Base-by-base conservation (phyloP, 208 protist species). In the Trypanosoma brucei region DNA sequence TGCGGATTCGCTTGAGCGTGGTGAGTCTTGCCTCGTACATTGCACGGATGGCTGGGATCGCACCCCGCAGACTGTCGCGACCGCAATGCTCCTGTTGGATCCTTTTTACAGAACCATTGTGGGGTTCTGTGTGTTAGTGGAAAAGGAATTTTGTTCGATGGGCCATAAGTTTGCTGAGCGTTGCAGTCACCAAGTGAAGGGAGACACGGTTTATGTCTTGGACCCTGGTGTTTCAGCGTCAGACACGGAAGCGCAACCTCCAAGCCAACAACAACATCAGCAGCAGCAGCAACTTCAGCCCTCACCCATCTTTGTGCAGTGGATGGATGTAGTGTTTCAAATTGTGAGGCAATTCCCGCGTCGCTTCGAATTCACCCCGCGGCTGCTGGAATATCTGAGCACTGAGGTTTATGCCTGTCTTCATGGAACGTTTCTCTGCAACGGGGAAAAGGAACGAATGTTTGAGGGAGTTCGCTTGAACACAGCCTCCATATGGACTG, bases 11-110 rank as follows among this genome's bases (percentile, higher is more conserved):
- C 76, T 91, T 40, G 73, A 82, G 36, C 68, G 68, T 22, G 83
- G 84, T 1, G 66, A 75, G 22, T 85, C 81, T 1, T 88, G 87
- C 11, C 78, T 98, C 1, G 88, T 97, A 30, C 95, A 98, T 77
- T 98, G 96, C 71, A 90, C 82, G 0, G 96, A 98, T 74, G 96
- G 95, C 1, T 98, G 96, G 95, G 96, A 98, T 67, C 83, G 96
- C 62, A 98, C 97, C 3, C 72, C 95, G 46, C 95, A 98, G 73
- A 83, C 90, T 62, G 75, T 59, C 3, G 68, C 78, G 8, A 67
- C 94, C 4, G 79, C 95, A 22, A 86, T 91, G 79, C 56, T 99
- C 1, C 60, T 97, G 31, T 55, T 98, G 0, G 97, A 99, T 59
- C 95, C 96, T 2, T 97, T 93, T 75, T 98, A 97, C 72, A 84